Conservation (phyloP, 2,329 filamentous ascomycete species). For the Ploettnerulaceae sp. region DNA sequence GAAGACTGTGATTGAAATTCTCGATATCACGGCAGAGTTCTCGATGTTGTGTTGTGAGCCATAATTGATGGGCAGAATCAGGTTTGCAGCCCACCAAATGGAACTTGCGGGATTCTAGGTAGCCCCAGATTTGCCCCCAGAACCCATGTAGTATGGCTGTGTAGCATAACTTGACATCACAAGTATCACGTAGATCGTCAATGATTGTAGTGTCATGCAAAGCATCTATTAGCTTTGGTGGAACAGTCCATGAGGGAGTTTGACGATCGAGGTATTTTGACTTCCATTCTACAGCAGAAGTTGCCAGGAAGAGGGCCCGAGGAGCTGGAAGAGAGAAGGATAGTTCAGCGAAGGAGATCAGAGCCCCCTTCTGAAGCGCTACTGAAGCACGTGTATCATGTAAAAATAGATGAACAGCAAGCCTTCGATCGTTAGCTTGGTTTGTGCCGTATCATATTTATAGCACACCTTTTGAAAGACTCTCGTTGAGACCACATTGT, state of each 20-base stretch:
- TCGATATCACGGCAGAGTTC: conserved; percentile 7
- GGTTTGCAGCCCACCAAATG: background rate
- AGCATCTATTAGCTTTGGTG: conserved; percentile 7
- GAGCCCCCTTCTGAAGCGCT: background rate
- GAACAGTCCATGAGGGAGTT: conserved; percentile 1
- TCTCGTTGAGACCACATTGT: conserved; percentile 1
- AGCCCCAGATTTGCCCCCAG: conserved; percentile 18
- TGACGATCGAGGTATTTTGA: background rate
- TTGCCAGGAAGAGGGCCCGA: conserved; percentile 1
- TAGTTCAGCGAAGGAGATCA: background rate
- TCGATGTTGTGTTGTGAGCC: conserved; percentile 15
- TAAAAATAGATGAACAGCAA: background rate
- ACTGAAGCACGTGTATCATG: conserved; percentile 6
- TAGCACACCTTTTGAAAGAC: conserved; percentile 5
- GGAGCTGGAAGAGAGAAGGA: background rate
- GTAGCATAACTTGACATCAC: conserved; percentile 12
- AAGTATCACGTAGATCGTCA: conserved; percentile 39
- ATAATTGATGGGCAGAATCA: conserved; percentile 14
- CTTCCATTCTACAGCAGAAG: conserved; percentile 2
- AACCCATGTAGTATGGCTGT: conserved; percentile 13
- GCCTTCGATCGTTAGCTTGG: background rate
- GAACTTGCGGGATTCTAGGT: conserved; percentile 9
- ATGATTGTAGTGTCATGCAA: conserved; percentile 11
- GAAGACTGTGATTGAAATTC: conserved; percentile 10
- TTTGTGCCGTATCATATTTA: background rate